phyloP scores from a whole-genome alignment of 306 rosid genomes.

The Rosa rugosa region DNA sequence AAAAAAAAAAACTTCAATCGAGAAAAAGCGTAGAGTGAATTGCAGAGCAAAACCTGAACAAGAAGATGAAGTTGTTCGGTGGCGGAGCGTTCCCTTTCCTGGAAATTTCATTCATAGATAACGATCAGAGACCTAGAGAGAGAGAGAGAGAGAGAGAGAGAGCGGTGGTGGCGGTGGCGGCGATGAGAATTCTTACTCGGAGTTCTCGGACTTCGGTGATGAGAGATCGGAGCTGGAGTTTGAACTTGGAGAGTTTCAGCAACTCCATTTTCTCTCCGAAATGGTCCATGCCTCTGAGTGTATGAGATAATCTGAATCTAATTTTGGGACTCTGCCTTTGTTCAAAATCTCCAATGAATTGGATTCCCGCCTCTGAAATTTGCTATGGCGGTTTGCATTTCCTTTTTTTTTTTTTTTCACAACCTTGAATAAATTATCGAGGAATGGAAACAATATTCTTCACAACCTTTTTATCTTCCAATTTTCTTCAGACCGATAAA shows the following conservation, averaged over 20 bases:
- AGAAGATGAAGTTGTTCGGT: conserved; percentile 47
- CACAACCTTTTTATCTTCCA: no score
- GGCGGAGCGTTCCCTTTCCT: conserved; percentile 73
- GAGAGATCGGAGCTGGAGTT: conserved; percentile 64
- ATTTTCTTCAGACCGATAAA: no score
- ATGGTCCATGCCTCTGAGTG: background rate
- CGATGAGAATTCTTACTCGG: conserved; percentile 44
- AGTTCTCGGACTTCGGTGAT: conserved; percentile 68
- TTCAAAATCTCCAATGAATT: background rate
- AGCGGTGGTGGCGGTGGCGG: conserved; percentile 2
- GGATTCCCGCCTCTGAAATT: background rate
- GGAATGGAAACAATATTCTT: no score
- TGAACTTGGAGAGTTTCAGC: conserved; percentile 72
- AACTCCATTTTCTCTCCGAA: conserved; percentile 54
- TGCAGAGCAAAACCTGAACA: conserved; percentile 47
- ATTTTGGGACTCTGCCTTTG: background rate
- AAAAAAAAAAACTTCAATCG: background rate
- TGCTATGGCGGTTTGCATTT: background rate
- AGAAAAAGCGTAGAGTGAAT: background rate
- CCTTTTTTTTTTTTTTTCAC: no score
- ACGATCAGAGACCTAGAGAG: conserved; percentile 8
- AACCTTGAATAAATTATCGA: no score
- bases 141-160: conserved; percentile 5
- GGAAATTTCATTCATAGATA: conserved; percentile 19
- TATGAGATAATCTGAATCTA: background rate